These are phyloP conservation scores for Skeletonema grethae DNA, from an alignment of 108 stramenopile species.

Conservation along the genomic window DNA sequence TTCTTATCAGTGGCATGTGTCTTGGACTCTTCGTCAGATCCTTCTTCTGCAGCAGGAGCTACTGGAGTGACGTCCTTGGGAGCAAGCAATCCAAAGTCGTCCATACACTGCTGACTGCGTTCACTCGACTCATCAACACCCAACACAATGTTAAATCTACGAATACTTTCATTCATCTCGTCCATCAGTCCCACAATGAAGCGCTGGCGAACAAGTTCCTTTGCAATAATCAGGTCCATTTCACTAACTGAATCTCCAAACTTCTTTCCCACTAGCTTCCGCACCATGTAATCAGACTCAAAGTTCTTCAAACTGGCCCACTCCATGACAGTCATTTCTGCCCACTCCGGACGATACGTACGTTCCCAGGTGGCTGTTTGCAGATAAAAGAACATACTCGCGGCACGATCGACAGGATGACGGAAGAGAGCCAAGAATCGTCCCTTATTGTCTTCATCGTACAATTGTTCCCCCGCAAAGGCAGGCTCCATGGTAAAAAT, in stretches of 20 bases:
- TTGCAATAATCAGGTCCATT: constrained; percentile 43
- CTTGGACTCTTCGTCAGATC: constrained; percentile 7
- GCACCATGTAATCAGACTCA: constrained; percentile 35
- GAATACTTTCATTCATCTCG: constrained; percentile 44
- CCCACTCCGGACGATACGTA: constrained; percentile 40
- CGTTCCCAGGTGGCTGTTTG: constrained; percentile 49
- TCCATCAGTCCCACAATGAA: constrained; percentile 53
- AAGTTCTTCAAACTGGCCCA: constrained; percentile 36
- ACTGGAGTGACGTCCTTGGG: constrained; percentile 9
- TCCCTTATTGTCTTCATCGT: constrained; percentile 41
- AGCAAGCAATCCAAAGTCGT: constrained; percentile 25
- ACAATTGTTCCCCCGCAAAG: constrained; percentile 42
- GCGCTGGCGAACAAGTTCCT: constrained; percentile 42
- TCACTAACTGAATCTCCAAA: constrained; percentile 22
- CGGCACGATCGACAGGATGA: constrained; percentile 49
- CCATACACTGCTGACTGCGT: constrained; percentile 27
- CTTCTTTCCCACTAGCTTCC: constrained; percentile 22
- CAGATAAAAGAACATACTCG: constrained; percentile 47
- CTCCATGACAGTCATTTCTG: constrained; percentile 42
- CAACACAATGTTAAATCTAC: constrained; percentile 41
- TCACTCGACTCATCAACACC: constrained; percentile 23
- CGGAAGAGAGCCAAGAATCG: constrained; percentile 44
- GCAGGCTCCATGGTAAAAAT: constrained; percentile 49
- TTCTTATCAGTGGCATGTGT: constrained; percentile 32
- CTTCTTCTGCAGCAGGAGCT: background rate